Evolutionary conservation across 768 basidiomycete genomes (phyloP).

Genomic region (Pluteus cervinus): DNA sequence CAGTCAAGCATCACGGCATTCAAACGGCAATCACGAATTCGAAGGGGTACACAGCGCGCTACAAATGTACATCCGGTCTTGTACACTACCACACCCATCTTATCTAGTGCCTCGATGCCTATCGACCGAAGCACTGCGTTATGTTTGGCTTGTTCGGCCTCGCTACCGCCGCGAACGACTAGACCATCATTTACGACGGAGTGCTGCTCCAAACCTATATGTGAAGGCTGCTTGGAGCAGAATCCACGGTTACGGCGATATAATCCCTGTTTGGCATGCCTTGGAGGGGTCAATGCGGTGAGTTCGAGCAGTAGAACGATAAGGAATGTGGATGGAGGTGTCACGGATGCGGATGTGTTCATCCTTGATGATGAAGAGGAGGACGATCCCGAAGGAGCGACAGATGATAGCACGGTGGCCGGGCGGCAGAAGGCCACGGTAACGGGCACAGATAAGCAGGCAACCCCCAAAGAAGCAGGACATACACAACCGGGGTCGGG

Average conservation of each 20-base stretch:
- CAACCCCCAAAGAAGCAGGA: conserved; percentile 8
- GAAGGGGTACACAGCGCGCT: too few species aligned
- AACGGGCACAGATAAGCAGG: too few species aligned
- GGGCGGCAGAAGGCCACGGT: too few species aligned
- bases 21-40: too few species aligned
- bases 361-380: conserved; percentile 62
- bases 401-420: too few species aligned
- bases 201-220: conserved; percentile 66
- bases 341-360: conserved; percentile 59
- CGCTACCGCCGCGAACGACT: conserved; percentile 32
- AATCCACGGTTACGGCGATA: conserved; percentile 66
- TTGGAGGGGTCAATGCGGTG: conserved; percentile 47
- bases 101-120: too few species aligned
- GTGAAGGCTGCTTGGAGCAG: conserved; percentile 44
- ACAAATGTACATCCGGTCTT: too few species aligned
- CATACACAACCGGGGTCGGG: conserved; percentile 11
- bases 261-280: conserved; percentile 67
- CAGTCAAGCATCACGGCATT: too few species aligned
- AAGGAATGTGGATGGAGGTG: conserved; percentile 44
- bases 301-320: conserved; percentile 7
- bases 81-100: too few species aligned
- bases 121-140: conserved; percentile 27
- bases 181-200: conserved; percentile 37
- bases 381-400: conserved; percentile 34
- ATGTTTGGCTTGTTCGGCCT: conserved; percentile 60